Conservation (phyloP, 2,329 filamentous ascomycete genomes). For the Trichoderma brevicompactum region DNA sequence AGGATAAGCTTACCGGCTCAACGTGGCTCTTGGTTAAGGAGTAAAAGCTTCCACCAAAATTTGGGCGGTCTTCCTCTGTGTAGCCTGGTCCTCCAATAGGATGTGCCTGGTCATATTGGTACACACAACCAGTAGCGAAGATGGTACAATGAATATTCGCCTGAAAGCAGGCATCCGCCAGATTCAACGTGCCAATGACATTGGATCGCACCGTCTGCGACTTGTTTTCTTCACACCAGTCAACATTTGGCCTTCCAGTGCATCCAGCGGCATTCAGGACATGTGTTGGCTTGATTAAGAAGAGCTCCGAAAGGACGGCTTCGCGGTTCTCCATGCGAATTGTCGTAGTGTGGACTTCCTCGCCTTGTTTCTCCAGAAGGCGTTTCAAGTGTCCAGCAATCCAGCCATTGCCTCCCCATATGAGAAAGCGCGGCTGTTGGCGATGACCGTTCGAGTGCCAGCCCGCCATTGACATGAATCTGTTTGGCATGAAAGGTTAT, state of each 20-base stretch:
- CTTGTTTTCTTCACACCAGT: constrained; percentile 73
- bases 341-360: constrained; percentile 63
- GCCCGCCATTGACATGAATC: neutral
- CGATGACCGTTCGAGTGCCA: neutral
- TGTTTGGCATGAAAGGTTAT: neutral
- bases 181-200: constrained; percentile 66
- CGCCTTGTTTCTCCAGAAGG: constrained; percentile 62
- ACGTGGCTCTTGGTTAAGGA: constrained; percentile 68
- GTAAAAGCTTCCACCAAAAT: constrained; percentile 71
- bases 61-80: constrained; percentile 64
- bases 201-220: constrained; percentile 70
- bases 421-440: constrained; percentile 53
- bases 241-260: constrained; percentile 70
- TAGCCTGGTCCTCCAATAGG: constrained; percentile 64
- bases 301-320: constrained; percentile 59
- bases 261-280: constrained; percentile 69
- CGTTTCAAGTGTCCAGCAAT: constrained; percentile 64
- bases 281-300: constrained; percentile 65
- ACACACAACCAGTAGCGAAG: constrained; percentile 71
- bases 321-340: constrained; percentile 68
- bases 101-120: constrained; percentile 65
- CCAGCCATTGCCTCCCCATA: constrained; percentile 69
- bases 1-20: constrained; percentile 47
- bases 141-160: constrained; percentile 66
- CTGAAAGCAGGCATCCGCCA: constrained; percentile 64